These are phyloP conservation scores for Barnettozyma salicaria DNA, from an alignment of 805 yeast species.

Conservation along the genomic window DNA sequence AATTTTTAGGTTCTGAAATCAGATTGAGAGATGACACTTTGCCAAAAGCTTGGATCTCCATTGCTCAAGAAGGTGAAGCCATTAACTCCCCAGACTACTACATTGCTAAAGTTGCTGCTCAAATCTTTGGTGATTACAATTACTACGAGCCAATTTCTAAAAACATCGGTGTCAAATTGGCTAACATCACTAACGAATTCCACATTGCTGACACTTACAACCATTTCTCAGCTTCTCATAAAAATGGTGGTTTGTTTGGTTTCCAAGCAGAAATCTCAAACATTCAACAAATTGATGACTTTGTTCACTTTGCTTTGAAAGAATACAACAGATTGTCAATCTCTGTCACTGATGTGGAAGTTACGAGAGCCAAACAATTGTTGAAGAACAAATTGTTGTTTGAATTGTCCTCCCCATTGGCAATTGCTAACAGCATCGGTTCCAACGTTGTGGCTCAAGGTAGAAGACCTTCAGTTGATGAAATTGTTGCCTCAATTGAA, in stretches of 20 bases:
- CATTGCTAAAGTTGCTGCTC: conserved; percentile 69
- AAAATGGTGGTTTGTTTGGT: conserved; percentile 84
- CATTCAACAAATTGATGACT: conserved; percentile 60
- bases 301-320: conserved; percentile 73
- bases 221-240: conserved; percentile 68
- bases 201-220: conserved; percentile 65
- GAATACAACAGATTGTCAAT: conserved; percentile 84
- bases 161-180: conserved; percentile 61
- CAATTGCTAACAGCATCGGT: conserved; percentile 54
- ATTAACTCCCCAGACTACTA: conserved; percentile 55
- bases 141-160: conserved; percentile 51
- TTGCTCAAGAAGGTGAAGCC: conserved; percentile 72
- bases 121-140: conserved; percentile 49
- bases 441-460: conserved; percentile 53
- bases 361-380: conserved; percentile 68
- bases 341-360: conserved; percentile 70
- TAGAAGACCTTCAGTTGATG: conserved; percentile 53
- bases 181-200: conserved; percentile 62
- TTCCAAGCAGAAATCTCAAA: conserved; percentile 61
- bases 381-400: conserved; percentile 59
- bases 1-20: conserved; percentile 81
- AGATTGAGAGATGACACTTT: conserved; percentile 85
- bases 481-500: conserved; percentile 57
- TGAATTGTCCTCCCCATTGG: conserved; percentile 41
- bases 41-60: conserved; percentile 72